Base-by-base conservation (phyloP, 345 rosid species). In the sweet orange (Citrus sinensis) region DNA sequence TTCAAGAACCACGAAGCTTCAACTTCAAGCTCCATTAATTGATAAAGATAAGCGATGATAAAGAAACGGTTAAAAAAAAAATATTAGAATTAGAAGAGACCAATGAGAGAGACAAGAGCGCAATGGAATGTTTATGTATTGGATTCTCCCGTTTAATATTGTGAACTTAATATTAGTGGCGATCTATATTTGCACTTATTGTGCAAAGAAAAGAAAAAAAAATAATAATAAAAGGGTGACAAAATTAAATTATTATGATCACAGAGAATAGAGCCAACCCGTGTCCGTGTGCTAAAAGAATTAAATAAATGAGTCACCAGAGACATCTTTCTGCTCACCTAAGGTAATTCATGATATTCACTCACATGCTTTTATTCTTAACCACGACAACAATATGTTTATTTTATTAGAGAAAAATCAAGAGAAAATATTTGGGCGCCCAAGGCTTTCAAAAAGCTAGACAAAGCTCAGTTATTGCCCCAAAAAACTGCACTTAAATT, bases 11-110 rank as follows among this genome's bases (percentile, higher is more conserved):
- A 11, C 55, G 60, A 76, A 59, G 76, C 42, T 67, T 79, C 82
- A 63, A 73, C 42, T 67, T 76, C 82, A 63, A 54, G 54, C 66
- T 77, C 86, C 88, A 86, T 83, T 29, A 66, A 76, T 3, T 42
- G 67, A 73, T 54, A 35, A 56, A 16, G 39, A 13, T 40, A 40
- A 40, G 13, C 46, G 3, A 40, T 9, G 46, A 9, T 40, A 9
- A 10, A 40, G 46, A 40, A 40, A 40, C 13, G 13, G 46, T 40
- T 40, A 9, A 40, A 40, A 39, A 39, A 39, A 5, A 6, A 35
- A 40, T 1, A 2, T 40, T 40, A 40, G 46, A 39, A 20, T 35
- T 19, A n/a, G 32, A 68, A 68, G 14, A 14, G 65, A 24, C 35
- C 35, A 60, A 49, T 9, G 16, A 19, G 46, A 64, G 67, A 78